Conservation (phyloP, 2,329 filamentous ascomycete species). For the Lithohypha guttulata region DNA sequence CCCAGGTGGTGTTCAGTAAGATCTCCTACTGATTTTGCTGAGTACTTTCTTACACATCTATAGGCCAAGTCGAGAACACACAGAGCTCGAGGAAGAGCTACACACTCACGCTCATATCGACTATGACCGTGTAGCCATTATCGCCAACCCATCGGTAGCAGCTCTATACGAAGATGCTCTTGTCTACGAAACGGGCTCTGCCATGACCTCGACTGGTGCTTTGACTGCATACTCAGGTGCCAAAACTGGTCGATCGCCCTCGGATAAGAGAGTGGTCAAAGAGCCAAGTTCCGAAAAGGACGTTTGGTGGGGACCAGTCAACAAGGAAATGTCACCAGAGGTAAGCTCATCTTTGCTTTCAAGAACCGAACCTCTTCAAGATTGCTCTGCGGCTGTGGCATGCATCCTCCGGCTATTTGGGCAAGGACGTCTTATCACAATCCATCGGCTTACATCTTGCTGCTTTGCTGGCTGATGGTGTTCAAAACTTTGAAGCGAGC, state of each 20-base stretch:
- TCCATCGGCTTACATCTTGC: too few relatives aligned
- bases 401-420: too few relatives aligned
- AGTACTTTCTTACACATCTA: constrained; percentile 13
- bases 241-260: constrained; percentile 93
- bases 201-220: constrained; percentile 90
- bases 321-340: constrained; percentile 96
- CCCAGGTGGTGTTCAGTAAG: constrained; percentile 81
- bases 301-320: constrained; percentile 98
- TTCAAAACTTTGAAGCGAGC: too few relatives aligned
- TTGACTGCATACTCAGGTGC: constrained; percentile 95
- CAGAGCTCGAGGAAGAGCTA: constrained; percentile 93
- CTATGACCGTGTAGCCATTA: constrained; percentile 96
- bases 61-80: constrained; percentile 79
- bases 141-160: constrained; percentile 87
- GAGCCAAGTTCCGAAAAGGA: constrained; percentile 81
- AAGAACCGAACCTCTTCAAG: too few relatives aligned
- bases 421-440: too few relatives aligned
- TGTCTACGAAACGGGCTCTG: constrained; percentile 89
- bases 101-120: constrained; percentile 98
- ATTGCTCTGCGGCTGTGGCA: too few relatives aligned
- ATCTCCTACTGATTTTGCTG: too few relatives aligned
- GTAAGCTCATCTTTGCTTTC: constrained; percentile 56
- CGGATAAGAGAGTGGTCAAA: constrained; percentile 95
- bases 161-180: constrained; percentile 98
- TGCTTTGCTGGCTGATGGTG: too few relatives aligned